These are phyloP conservation scores for Samsoniella hepiali DNA, from an alignment of 2,329 filamentous ascomycete genomes.

Conservation along the genomic window DNA sequence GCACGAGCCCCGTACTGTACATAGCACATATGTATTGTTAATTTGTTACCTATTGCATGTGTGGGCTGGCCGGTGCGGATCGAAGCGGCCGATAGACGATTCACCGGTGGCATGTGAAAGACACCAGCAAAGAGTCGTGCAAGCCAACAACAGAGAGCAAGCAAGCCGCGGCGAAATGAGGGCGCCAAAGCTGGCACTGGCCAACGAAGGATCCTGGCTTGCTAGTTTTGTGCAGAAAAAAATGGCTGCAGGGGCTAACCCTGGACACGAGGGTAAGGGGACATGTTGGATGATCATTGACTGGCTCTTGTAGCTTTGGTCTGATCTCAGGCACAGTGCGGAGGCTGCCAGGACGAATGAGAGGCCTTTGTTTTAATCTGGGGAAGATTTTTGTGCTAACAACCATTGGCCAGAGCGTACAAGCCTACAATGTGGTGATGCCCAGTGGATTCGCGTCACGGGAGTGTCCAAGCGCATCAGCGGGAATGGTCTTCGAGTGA, in stretches of 20 bases:
- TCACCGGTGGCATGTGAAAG: conserved; percentile 4
- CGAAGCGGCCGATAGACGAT: neutral
- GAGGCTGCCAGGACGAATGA: conserved; percentile 14
- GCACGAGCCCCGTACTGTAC: neutral
- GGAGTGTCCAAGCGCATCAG: neutral
- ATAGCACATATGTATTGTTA: neutral
- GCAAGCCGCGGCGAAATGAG: neutral
- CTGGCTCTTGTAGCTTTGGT: neutral
- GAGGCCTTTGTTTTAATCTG: neutral
- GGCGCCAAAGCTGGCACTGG: neutral
- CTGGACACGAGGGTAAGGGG: conserved; percentile 13
- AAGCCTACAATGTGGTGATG: neutral
- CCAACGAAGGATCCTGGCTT: neutral
- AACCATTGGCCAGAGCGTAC: neutral
- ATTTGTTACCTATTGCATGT: neutral
- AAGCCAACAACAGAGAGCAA: neutral
- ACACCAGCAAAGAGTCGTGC: neutral
- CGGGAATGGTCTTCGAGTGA: neutral
- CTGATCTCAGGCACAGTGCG: conserved; percentile 13
- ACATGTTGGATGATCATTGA: neutral
- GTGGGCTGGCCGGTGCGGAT: conserved; percentile 8
- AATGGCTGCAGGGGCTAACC: neutral
- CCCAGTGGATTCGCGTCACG: neutral
- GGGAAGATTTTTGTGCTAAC: neutral
- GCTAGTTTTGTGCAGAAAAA: neutral